Base-by-base conservation (phyloP, 2,329 filamentous ascomycete genomes). In the Thermoascus crustaceus region DNA sequence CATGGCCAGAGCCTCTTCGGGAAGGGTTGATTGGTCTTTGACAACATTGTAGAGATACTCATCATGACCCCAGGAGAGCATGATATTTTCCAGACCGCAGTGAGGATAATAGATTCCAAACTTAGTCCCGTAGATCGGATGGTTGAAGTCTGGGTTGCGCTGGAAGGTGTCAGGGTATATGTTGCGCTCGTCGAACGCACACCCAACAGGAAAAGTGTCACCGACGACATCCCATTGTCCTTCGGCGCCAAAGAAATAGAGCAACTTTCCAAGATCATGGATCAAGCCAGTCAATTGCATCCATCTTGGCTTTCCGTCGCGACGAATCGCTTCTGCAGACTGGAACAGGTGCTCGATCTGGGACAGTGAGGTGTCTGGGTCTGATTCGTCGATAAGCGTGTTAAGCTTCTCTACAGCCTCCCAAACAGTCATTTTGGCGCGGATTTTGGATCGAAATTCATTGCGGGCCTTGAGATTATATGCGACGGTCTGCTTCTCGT, bases 191-290 rank as follows among this genome's bases (percentile, higher is more conserved):
- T 85, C 80, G 54, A 66, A 68, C 13, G 47, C 63, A 38, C 61
- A 64, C 20, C 65, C 65, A 7, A 68, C 64, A 19, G 63, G 61
- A 49, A 68, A 68, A 0, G 65, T 68, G 36, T 68, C 64, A 38
- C 87, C 87, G 17, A 94, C 87, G 3, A 94, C 86, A 54, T 93
- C 86, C 87, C 87, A 94, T 65, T 94, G 87, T 33, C 86, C 86
- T 52, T 81, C 68, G n/a, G 83, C 85, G 42, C 77, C 83, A 65
- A 83, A 67, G 50, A 68, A 67, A 50, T 58, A 66, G 10, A 68
- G 55, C 7, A 68, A 50, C 48, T 67, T 68, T 34, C 64, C 65
- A 13, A 68, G 50, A 19, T 57, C 54, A 37, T 57, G 53, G 35
- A 67, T 66, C 18, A 57, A 39, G 18, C 53, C 54, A 1, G 52